A percentile compares a stretch with the other conserved stretches of the same genome.
These are phyloP conservation scores for Chaetomium globosum DNA, from an alignment of 2,329 filamentous ascomycete species.

Conservation along the genomic window DNA sequence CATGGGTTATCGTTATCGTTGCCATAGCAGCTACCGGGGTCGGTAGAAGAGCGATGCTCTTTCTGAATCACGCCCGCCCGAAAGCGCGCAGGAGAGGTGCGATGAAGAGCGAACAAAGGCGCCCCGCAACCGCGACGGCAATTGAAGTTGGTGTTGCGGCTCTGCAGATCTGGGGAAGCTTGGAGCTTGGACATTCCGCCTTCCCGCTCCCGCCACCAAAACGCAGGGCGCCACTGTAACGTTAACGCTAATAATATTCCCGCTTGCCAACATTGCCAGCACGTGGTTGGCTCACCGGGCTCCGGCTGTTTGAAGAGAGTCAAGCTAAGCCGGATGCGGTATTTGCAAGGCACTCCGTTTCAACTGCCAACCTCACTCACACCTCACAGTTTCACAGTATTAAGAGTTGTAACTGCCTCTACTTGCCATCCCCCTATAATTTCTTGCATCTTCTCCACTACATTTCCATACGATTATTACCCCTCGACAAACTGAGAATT, in stretches of 20 bases:
- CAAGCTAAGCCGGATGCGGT: no score
- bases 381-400: no score
- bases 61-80: not conserved
- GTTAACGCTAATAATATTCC: not conserved
- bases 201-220: slow-evolving; percentile 2
- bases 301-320: no score
- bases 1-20: slow-evolving; percentile 28
- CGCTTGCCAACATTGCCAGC: not conserved
- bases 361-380: no score
- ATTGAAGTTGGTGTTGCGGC: slow-evolving; percentile 32
- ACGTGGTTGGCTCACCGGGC: not conserved
- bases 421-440: no score
- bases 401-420: no score
- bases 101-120: slow-evolving; percentile 6
- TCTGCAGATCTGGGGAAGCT: slow-evolving; percentile 30
- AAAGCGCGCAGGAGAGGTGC: not conserved
- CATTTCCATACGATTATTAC: no score
- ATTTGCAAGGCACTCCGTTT: no score
- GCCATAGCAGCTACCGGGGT: slow-evolving; percentile 11
- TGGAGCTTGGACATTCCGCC: slow-evolving; percentile 22
- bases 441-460: no score
- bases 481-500: no score
- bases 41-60: not conserved
- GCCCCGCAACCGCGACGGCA: slow-evolving; percentile 18
- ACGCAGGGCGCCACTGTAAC: slow-evolving; percentile 16